These are phyloP conservation scores for Agaricus sinodeliciosus DNA, from an alignment of 768 basidiomycete species.

Conservation along the genomic window DNA sequence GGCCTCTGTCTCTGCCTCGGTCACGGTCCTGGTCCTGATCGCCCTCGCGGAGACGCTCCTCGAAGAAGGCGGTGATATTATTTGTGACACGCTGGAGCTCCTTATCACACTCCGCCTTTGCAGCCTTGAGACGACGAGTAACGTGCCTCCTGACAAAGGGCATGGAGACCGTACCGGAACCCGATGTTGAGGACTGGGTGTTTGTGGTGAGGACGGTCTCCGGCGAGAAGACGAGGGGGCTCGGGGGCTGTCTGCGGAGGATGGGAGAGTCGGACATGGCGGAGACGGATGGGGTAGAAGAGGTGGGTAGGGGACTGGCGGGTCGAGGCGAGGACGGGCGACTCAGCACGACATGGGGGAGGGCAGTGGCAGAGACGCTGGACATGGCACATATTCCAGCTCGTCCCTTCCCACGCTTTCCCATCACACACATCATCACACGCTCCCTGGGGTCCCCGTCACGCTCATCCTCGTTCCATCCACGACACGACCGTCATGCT, in stretches of 20 bases:
- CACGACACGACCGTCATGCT: conserved; percentile 10
- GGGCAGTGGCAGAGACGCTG: conserved; percentile 4
- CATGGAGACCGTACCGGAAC: conserved; percentile 80
- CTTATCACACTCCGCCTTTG: conserved; percentile 96
- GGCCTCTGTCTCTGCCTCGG: conserved; percentile 40
- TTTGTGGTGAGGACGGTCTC: conserved; percentile 54
- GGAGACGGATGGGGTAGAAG: background rate
- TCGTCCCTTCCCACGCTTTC: background rate
- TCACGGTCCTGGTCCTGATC: conserved; percentile 69
- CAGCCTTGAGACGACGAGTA: conserved; percentile 84
- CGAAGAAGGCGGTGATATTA: conserved; percentile 91
- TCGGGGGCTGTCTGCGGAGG: conserved; percentile 60
- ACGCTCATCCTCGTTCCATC: conserved; percentile 5
- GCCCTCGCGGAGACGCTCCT: conserved; percentile 77
- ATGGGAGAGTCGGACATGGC: conserved; percentile 46
- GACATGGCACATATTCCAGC: too few species aligned
- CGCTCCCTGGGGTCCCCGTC: conserved; percentile 17
- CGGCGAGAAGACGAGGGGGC: conserved; percentile 73
- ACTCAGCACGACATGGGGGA: conserved; percentile 25
- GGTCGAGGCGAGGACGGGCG: conserved; percentile 9
- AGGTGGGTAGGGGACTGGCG: conserved; percentile 5
- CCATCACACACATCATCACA: conserved; percentile 11
- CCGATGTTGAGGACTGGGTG: conserved; percentile 39
- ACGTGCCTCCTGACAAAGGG: conserved; percentile 92
- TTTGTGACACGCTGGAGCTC: conserved; percentile 91